Evolutionary conservation across 805 yeast genomes (phyloP).

Genomic region (Kodamaea nitidulidarum): DNA sequence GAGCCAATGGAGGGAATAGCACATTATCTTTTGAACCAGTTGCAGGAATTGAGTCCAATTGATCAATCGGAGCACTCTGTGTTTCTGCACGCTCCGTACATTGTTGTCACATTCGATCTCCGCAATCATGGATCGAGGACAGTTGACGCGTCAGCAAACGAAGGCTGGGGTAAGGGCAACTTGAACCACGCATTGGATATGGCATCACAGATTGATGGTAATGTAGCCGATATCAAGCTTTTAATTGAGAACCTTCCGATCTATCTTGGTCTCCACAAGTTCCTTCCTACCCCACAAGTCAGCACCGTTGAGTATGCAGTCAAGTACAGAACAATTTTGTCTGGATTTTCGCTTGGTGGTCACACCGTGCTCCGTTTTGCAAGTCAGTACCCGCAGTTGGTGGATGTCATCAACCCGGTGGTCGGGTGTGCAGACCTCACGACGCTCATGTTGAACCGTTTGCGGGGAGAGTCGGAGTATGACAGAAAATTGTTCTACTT

Average conservation of each 20-base stretch:
- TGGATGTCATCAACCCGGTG: slow-evolving; percentile 44
- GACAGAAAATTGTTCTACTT: slow-evolving; percentile 30
- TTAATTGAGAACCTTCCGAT: slow-evolving; percentile 44
- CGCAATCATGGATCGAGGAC: slow-evolving; percentile 54
- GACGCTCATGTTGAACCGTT: slow-evolving; percentile 41
- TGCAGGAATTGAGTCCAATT: slow-evolving; percentile 13
- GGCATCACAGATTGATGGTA: slow-evolving; percentile 46
- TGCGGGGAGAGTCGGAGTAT: slow-evolving; percentile 20
- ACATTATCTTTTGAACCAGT: slow-evolving; percentile 27
- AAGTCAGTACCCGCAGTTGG: slow-evolving; percentile 32
- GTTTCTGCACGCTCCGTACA: slow-evolving; percentile 23
- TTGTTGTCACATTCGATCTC: slow-evolving; percentile 49
- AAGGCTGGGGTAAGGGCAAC: slow-evolving; percentile 47
- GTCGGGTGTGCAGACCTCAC: slow-evolving; percentile 49
- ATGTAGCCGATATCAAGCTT: slow-evolving; percentile 40
- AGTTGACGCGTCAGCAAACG: slow-evolving; percentile 32
- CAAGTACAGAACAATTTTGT: slow-evolving; percentile 33
- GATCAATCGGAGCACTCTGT: slow-evolving; percentile 1
- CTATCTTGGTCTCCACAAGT: slow-evolving; percentile 32
- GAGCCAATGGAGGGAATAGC: slow-evolving; percentile 39
- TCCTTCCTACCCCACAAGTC: slow-evolving; percentile 13
- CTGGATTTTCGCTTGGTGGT: slow-evolving; percentile 57
- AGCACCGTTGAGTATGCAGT: slow-evolving; percentile 19
- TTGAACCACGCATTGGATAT: slow-evolving; percentile 48
- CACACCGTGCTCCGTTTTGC: slow-evolving; percentile 50